Evolutionary conservation across 1,284 basidiomycete genomes (phyloP).

Genomic region (Ustilago lituana): DNA sequence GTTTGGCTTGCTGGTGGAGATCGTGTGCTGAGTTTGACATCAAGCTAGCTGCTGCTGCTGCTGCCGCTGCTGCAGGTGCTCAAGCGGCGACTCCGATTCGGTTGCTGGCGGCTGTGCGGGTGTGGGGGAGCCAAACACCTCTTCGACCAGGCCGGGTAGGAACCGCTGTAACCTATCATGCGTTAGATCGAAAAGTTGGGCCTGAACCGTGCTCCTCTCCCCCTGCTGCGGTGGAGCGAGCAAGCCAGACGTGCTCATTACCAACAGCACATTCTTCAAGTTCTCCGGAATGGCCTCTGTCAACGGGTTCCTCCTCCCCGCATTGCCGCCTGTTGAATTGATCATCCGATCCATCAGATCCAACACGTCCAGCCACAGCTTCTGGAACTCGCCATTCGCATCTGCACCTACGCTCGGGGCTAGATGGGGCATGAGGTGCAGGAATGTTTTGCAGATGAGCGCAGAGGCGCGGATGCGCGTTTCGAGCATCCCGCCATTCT

Average conservation of each 20-base stretch:
- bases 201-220: constrained; percentile 14
- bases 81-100: too few relatives aligned
- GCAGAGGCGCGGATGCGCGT: constrained; percentile 86
- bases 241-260: constrained; percentile 88
- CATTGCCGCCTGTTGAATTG: constrained; percentile 70
- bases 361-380: constrained; percentile 89
- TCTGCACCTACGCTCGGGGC: too few relatives aligned
- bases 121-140: constrained; percentile 32
- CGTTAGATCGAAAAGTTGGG: constrained; percentile 47
- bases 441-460: constrained; percentile 91
- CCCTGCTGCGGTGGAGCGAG: constrained; percentile 68
- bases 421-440: constrained; percentile 87
- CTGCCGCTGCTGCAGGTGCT: too few relatives aligned
- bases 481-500: constrained; percentile 79
- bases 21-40: too few relatives aligned
- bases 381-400: constrained; percentile 73
- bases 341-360: constrained; percentile 90
- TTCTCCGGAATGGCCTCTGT: constrained; percentile 94
- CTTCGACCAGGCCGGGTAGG: constrained; percentile 56
- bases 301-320: constrained; percentile 35
- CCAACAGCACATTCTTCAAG: constrained; percentile 93
- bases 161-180: constrained; percentile 47
- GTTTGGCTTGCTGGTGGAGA: background rate
- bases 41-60: too few relatives aligned
- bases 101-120: background rate